Evolutionary conservation across 768 basidiomycete genomes (phyloP).

Genomic region (Tylopilus sp.): DNA sequence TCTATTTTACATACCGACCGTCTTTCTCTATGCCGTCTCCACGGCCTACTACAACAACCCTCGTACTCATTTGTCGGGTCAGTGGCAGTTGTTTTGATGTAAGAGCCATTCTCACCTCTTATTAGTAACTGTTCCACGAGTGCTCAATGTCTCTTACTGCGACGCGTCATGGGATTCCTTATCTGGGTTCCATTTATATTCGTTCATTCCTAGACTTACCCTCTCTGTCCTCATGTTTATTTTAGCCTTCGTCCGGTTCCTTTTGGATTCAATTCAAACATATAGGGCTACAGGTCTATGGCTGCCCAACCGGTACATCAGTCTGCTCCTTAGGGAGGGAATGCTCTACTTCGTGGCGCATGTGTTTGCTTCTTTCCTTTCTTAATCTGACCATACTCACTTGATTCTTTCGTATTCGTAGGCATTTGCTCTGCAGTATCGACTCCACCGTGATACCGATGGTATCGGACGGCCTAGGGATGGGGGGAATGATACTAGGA

Average conservation of each 20-base stretch:
- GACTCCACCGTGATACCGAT: background rate
- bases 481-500: background rate
- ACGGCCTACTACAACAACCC: background rate
- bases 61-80: background rate
- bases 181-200: background rate
- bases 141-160: background rate
- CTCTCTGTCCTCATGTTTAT: background rate
- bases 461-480: background rate
- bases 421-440: background rate
- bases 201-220: background rate
- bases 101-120: background rate
- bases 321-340: background rate
- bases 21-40: background rate
- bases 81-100: background rate
- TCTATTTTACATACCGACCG: background rate
- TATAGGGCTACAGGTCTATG: background rate
- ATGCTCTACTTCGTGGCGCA: background rate
- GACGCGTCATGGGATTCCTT: background rate
- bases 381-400: background rate
- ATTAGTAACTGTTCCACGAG: background rate
- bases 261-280: background rate
- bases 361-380: background rate
- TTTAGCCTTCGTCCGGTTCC: background rate
- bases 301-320: background rate
- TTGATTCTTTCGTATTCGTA: background rate